Base-by-base conservation (phyloP, 2,329 filamentous ascomycete species). In the Meredithiella fracta region DNA sequence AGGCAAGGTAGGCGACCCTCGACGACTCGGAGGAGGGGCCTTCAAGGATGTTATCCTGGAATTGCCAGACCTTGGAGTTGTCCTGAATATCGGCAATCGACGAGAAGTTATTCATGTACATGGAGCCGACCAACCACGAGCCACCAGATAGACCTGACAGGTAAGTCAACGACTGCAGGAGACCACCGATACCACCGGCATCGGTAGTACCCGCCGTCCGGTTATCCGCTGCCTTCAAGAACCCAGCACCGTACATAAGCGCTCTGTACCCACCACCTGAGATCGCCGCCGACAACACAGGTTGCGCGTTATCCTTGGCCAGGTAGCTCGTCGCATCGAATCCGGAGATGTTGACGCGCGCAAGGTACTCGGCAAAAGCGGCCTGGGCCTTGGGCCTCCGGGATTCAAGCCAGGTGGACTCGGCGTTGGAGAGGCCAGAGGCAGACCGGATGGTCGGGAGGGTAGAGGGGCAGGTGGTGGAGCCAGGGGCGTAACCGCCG, bases 191-290 rank as follows among this genome's bases (percentile, higher is more conserved):
- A 51, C 88, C 84, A 3, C 86, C 86, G 2, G 69, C 63, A 7
- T 55, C 53, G 9, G 54, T 51, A 3, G 81, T 72, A 20, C 51
- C 67, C 0, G 72, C 66, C 0, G 85, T 89, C 20, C 89, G 78
- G 62, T 69, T 77, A 66, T 95, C 89, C 61, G 88, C 90, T 0
- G 88, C 89, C 29, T 85, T 78, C 15, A 94, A 63, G 47, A 83
- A 83, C 59, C 89, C 89, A 15, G 83, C 89, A 38, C 86, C 88
- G 64, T 85, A 91, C 71, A 90, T 73, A 70, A 94, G 73, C n/a
- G 89, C 88, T 57, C 89, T 76, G 66, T 92, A 94, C 37, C 89
- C 89, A 65, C 89, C 89, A 11, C 88, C 88, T 0, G 86, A 92
- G 47, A 85, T 72, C 9, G 88, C 86, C 60, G 94, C 78, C 15